Base-by-base conservation (phyloP, 2,329 filamentous ascomycete species). In the Apiospora koreana region DNA sequence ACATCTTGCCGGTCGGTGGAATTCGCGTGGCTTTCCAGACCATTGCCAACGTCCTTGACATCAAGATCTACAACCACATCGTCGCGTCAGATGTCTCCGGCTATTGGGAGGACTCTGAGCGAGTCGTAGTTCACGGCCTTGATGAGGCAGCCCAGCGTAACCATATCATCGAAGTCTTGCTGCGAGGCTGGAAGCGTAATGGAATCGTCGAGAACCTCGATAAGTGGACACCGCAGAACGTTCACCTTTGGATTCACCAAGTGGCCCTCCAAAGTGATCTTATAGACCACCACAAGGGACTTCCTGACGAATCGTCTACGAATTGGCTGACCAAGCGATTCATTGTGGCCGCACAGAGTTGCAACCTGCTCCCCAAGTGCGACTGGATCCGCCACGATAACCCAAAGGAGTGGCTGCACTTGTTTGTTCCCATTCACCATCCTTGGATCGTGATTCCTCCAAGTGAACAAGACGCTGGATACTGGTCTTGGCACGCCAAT, bases 271-370 rank as follows among this genome's bases (percentile, higher is more conserved):
- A 9, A n/a, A 45, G 65, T 7, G 65, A 46, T 16, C 42, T 2
- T 2, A 0, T 46, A 0, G 16, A 2, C 0, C 25, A 31, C 8
- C 18, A n/a, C 25, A 16, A 4, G 0, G 2, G 7, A 1, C 25
- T 67, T 0, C 9, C 9, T 1, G 1, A 14, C 18, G 8, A 1
- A 2, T 23, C 25, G 2, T 7, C 28, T 2, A 31, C 25, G 21
- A 46, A 31, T 8, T 45, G 65, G 45, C 18, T 35, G 5, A 5
- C 16, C 1, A 46, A 35, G 4, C 18, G 65, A 0, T 67, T 67
- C 25, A n/a, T 67, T 1, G n/a, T n/a, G 0, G 23, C 45, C 1
- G 23, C 65, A 0, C 41, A 67, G 16, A 1, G 16, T 4, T 67
- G 42, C 5, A 6, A 16, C 12, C 65, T 67, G 1, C 14, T 67